Evolutionary conservation across 1,284 basidiomycete species (phyloP).

Genomic region (Peniophora sp.): DNA sequence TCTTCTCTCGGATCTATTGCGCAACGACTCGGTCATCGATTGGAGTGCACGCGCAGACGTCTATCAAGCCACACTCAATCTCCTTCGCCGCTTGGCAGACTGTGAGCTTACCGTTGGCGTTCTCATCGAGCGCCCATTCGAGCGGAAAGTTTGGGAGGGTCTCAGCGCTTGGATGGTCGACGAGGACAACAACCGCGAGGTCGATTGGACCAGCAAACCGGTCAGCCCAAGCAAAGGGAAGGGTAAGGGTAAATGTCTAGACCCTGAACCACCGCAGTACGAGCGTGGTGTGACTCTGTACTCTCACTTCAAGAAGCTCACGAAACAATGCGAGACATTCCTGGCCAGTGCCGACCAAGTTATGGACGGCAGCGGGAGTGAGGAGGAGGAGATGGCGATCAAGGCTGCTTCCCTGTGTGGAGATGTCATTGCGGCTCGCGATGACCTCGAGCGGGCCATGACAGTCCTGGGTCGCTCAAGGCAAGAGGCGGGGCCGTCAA

Average conservation of each 20-base stretch:
- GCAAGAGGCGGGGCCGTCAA: background rate
- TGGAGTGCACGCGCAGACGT: conserved; percentile 39
- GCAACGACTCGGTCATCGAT: conserved; percentile 48
- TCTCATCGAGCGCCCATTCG: conserved; percentile 25
- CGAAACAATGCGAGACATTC: conserved; percentile 43
- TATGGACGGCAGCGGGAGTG: conserved; percentile 21
- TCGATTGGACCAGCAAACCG: conserved; percentile 27
- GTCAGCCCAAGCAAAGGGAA: conserved; percentile 4
- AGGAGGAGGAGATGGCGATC: conserved; percentile 35
- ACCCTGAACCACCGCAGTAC: conserved; percentile 10
- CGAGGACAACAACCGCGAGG: conserved; percentile 23
- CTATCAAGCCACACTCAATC: conserved; percentile 39
- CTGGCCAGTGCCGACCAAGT: conserved; percentile 35
- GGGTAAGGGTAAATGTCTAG: background rate
- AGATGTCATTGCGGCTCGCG: conserved; percentile 41
- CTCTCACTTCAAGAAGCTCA: conserved; percentile 44
- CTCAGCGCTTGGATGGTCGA: conserved; percentile 42
- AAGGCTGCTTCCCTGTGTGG: conserved; percentile 41
- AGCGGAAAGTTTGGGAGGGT: conserved; percentile 32
- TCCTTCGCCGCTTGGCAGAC: conserved; percentile 41
- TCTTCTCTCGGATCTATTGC: conserved; percentile 34
- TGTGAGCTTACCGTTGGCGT: conserved; percentile 40
- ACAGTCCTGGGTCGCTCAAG: conserved; percentile 22
- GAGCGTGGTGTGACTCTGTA: conserved; percentile 34
- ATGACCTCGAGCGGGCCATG: conserved; percentile 42